These are phyloP conservation scores for Aspergillus sp. DNA, from an alignment of 2,329 filamentous ascomycete genomes.

Conservation along the genomic window DNA sequence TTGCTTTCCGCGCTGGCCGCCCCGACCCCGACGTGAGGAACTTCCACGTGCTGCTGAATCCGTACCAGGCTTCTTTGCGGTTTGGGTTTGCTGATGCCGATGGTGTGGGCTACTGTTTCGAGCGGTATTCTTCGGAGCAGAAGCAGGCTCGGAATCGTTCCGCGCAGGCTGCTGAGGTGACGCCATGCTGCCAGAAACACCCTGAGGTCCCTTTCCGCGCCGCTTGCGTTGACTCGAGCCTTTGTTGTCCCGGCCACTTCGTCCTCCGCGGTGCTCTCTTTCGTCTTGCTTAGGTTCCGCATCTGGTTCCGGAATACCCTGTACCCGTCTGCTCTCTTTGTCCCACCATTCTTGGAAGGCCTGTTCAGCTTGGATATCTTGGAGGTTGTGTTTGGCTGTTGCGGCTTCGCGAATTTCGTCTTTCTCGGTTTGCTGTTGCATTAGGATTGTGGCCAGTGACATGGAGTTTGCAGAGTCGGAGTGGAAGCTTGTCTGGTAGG, in stretches of 20 bases:
- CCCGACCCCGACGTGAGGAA: slow-evolving; percentile 24
- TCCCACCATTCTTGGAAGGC: slow-evolving; percentile 74
- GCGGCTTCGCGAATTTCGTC: slow-evolving; percentile 77
- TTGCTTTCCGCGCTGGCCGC: slow-evolving; percentile 17
- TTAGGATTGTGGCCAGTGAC: slow-evolving; percentile 84
- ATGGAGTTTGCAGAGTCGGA: slow-evolving; percentile 65
- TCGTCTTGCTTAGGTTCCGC: slow-evolving; percentile 12
- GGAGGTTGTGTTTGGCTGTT: slow-evolving; percentile 76
- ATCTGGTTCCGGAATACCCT: slow-evolving; percentile 31
- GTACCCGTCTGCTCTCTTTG: slow-evolving; percentile 39
- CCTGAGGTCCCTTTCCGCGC: slow-evolving; percentile 14
- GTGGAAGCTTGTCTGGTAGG: slow-evolving; percentile 25
- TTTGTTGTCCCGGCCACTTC: slow-evolving; percentile 12
- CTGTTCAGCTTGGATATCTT: slow-evolving; percentile 96
- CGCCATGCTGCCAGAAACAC: background rate
- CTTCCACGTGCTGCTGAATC: slow-evolving; percentile 1
- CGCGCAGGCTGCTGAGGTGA: slow-evolving; percentile 15
- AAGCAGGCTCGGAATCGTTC: background rate
- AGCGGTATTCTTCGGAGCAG: background rate
- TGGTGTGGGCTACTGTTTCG: slow-evolving; percentile 8
- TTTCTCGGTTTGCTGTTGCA: slow-evolving; percentile 82
- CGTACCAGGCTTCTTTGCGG: slow-evolving; percentile 14
- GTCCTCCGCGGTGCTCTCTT: slow-evolving; percentile 16
- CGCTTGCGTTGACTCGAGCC: slow-evolving; percentile 14
- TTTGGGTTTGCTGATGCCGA: background rate